phyloP scores from a whole-genome alignment of 163 green algal genomes.

The Prototheca cutis region DNA sequence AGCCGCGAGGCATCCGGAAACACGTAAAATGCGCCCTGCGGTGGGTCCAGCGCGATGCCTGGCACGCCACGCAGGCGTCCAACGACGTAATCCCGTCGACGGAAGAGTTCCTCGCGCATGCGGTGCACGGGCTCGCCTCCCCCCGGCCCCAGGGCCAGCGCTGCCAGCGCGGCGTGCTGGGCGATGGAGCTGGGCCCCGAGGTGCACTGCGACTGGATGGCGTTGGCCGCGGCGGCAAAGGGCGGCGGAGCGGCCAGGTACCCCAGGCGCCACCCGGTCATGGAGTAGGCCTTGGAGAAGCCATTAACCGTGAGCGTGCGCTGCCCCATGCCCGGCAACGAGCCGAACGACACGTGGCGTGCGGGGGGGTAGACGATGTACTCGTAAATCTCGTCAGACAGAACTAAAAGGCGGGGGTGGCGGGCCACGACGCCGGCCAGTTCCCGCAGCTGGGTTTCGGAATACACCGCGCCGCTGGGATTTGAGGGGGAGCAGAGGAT shows the following conservation, averaged over 20 bases:
- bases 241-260: conserved; percentile 84
- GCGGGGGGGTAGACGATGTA: conserved; percentile 88
- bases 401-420: conserved; percentile 87
- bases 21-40: conserved; percentile 89
- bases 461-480: conserved; percentile 84
- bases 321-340: conserved; percentile 78
- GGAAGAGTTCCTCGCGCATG: conserved; percentile 77
- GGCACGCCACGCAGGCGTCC: conserved; percentile 53
- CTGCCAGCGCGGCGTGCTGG: conserved; percentile 82
- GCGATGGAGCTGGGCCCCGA: conserved; percentile 77
- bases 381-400: conserved; percentile 98
- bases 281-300: conserved; percentile 81
- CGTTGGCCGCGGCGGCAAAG: conserved; percentile 67
- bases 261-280: conserved; percentile 92
- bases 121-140: conserved; percentile 64
- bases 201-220: conserved; percentile 87
- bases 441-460: conserved; percentile 51
- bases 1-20: conserved; percentile 83
- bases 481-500: conserved; percentile 97
- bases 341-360: conserved; percentile 69
- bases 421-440: conserved; percentile 69
- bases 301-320: conserved; percentile 89
- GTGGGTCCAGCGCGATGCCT: conserved; percentile 55
- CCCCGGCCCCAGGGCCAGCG: conserved; percentile 63
- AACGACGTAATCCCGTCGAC: conserved; percentile 71